These are phyloP conservation scores for Proliferodiscus dingleyae DNA, from an alignment of 2,329 filamentous ascomycete species.

Conservation along the genomic window DNA sequence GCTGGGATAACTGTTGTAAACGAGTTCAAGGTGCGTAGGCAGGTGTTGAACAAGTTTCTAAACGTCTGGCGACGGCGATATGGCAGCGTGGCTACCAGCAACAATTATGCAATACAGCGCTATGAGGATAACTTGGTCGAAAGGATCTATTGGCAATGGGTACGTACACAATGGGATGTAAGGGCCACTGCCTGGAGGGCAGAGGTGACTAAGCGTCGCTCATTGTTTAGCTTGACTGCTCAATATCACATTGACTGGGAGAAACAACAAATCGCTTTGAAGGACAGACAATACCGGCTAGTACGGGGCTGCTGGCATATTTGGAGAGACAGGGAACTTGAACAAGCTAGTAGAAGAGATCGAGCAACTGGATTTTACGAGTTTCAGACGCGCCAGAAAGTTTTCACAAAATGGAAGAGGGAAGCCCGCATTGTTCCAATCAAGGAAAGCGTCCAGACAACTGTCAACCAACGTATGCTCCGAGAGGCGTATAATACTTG, in stretches of 20 bases:
- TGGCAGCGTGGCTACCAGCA: constrained; percentile 20
- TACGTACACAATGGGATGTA: constrained; percentile 30
- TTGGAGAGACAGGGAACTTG: constrained; percentile 20
- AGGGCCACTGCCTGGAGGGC: constrained; percentile 20
- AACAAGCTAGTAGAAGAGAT: constrained; percentile 9
- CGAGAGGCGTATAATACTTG: constrained; percentile 44
- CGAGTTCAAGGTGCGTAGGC: constrained; percentile 42
- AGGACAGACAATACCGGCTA: constrained; percentile 18
- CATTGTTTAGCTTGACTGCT: constrained; percentile 23
- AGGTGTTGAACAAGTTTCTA: constrained; percentile 51
- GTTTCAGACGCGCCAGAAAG: constrained; percentile 8
- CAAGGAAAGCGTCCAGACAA: constrained; percentile 36
- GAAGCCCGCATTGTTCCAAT: constrained; percentile 26
- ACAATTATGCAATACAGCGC: constrained; percentile 27
- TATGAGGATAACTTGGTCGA: constrained; percentile 29
- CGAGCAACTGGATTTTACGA: constrained; percentile 15
- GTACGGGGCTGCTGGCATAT: constrained; percentile 15
- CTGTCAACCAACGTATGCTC: constrained; percentile 41
- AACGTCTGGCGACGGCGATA: constrained; percentile 38
- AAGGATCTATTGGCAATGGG: constrained; percentile 31
- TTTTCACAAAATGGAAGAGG: constrained; percentile 24
- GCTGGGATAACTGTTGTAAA: constrained; percentile 50
- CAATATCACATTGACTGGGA: constrained; percentile 16
- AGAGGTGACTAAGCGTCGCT: constrained; percentile 15
- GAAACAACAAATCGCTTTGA: constrained; percentile 17